Evolutionary conservation across 2,329 filamentous ascomycete genomes (phyloP).

Genomic region (Venturia oleaginea): DNA sequence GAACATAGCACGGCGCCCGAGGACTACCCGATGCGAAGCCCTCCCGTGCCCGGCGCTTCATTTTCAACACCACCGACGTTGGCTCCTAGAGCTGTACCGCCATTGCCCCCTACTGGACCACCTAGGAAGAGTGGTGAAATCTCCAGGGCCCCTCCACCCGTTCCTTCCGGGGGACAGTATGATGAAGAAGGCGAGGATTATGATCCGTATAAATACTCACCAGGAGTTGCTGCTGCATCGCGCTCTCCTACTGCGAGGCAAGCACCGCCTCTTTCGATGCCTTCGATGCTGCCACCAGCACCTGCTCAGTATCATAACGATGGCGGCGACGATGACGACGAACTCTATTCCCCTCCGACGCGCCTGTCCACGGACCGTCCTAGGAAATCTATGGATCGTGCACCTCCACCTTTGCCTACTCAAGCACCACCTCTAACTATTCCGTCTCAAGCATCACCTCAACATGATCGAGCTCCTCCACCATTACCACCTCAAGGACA

Average conservation of each 20-base stretch:
- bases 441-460: conserved; percentile 24
- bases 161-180: conserved; percentile 36
- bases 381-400: conserved; percentile 7
- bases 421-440: conserved; percentile 21
- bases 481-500: conserved; percentile 26
- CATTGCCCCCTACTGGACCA: conserved; percentile 44
- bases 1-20: conserved; percentile 54
- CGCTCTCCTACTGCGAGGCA: conserved; percentile 10
- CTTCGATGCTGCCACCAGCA: conserved; percentile 26
- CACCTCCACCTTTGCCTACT: conserved; percentile 19
- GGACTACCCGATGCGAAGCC: conserved; percentile 41
- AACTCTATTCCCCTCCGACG: conserved; percentile 38
- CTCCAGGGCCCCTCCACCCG: conserved; percentile 59
- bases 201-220: conserved; percentile 52
- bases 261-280: conserved; percentile 21
- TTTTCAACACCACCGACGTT: conserved; percentile 18
- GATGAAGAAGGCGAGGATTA: conserved; percentile 50
- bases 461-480: conserved; percentile 23
- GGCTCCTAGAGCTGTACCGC: conserved; percentile 36
- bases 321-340: conserved; percentile 30
- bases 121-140: conserved; percentile 59
- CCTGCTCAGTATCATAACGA: conserved; percentile 16
- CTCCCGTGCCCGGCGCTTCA: conserved; percentile 28
- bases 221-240: neutral
- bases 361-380: conserved; percentile 24